phyloP scores from a whole-genome alignment of 2,329 filamentous ascomycete species.

The Amauroascus verrucosus region DNA sequence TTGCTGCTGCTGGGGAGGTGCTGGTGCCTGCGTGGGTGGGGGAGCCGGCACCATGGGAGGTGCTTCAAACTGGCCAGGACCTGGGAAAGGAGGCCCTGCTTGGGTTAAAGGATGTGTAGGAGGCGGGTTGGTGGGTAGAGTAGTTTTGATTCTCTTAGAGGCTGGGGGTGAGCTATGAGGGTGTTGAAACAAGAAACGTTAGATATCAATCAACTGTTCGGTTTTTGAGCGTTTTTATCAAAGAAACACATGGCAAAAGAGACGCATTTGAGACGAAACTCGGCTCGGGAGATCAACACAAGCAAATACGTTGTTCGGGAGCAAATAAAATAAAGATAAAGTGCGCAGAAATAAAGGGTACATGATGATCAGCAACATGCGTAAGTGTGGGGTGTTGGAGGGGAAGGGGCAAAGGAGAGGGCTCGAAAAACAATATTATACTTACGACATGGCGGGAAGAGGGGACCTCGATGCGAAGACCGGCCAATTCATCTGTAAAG shows the following conservation, averaged over 20 bases:
- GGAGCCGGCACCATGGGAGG: constrained; percentile 32
- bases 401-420: neutral
- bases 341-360: neutral
- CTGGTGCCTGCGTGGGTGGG: constrained; percentile 18
- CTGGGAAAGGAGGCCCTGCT: constrained; percentile 29
- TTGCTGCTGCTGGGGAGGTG: constrained; percentile 16
- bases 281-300: constrained; percentile 8
- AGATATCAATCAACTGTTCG: constrained; percentile 14
- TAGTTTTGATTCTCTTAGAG: constrained; percentile 36
- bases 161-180: constrained; percentile 31
- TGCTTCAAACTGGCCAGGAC: constrained; percentile 28
- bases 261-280: constrained; percentile 4
- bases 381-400: constrained; percentile 5
- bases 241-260: constrained; percentile 4
- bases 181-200: constrained; percentile 11
- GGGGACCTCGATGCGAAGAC: constrained; percentile 17
- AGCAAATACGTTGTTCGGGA: constrained; percentile 4
- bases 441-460: constrained; percentile 21
- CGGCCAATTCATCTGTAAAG: constrained; percentile 21
- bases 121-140: constrained; percentile 26
- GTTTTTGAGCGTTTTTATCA: neutral
- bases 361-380: constrained; percentile 3
- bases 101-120: constrained; percentile 31
- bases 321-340: neutral
- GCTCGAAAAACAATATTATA: constrained; percentile 6